Conservation (phyloP, 2,329 filamentous ascomycete species). For the Pseudopithomyces chartarum region DNA sequence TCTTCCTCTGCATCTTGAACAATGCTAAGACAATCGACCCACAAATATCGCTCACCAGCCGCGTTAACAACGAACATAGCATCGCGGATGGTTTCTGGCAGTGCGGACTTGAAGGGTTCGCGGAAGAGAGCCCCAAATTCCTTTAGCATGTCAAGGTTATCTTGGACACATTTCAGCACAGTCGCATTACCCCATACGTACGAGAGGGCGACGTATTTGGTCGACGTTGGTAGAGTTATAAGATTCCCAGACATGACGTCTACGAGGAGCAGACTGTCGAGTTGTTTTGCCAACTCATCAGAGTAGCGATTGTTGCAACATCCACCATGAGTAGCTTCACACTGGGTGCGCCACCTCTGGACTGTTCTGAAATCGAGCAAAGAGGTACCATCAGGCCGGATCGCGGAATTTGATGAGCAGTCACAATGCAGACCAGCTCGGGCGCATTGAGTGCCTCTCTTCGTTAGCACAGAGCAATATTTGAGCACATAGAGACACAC, state of each 20-base stretch:
- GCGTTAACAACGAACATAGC: conserved; percentile 11
- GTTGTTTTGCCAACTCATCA: not conserved
- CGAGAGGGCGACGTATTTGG: conserved; percentile 4
- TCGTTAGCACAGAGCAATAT: not conserved
- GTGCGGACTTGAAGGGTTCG: not conserved
- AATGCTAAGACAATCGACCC: conserved; percentile 19
- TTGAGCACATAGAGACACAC: not conserved
- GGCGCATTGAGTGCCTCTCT: not conserved
- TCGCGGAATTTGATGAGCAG: not conserved
- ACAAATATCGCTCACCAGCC: conserved; percentile 14
- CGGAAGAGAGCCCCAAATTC: not conserved
- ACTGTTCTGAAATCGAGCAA: not conserved
- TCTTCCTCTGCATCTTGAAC: conserved; percentile 12
- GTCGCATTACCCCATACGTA: conserved; percentile 4
- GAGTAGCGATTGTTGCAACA: conserved; percentile 3
- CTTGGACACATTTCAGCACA: not conserved
- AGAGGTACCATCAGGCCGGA: not conserved
- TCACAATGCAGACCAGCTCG: not conserved
- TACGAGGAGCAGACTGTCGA: not conserved
- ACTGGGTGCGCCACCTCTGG: not conserved
- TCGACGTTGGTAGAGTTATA: not conserved
- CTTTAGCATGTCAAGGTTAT: not conserved
- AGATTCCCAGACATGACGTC: not conserved
- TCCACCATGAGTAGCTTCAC: not conserved
- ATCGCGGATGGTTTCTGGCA: conserved; percentile 12